A percentile compares a stretch with the other conserved stretches of the same genome.
phyloP scores from a whole-genome alignment of 2,329 filamentous ascomycete species.

The Beauveria scarabaeidicola region DNA sequence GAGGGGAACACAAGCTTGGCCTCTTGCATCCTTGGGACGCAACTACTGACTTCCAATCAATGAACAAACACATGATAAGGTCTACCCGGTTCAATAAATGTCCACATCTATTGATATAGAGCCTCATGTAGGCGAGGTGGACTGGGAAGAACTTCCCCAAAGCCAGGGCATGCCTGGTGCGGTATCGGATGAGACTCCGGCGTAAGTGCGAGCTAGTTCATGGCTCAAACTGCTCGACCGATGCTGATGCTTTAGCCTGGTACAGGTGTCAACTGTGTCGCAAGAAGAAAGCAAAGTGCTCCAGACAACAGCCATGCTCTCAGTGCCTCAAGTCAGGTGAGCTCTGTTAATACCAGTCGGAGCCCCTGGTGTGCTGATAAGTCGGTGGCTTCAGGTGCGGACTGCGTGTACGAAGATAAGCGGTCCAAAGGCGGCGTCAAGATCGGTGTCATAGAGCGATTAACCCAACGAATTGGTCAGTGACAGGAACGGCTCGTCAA shows the following conservation, averaged over 20 bases:
- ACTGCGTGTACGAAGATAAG: constrained; percentile 27
- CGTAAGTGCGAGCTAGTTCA: background rate
- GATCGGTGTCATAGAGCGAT: constrained; percentile 26
- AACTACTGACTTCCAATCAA: background rate
- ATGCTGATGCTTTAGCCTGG: background rate
- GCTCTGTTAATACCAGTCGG: constrained; percentile 10
- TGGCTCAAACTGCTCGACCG: background rate
- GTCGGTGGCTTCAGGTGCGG: constrained; percentile 13
- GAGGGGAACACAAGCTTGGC: background rate
- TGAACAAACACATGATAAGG: background rate
- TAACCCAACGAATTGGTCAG: constrained; percentile 24
- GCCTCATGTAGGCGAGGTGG: background rate
- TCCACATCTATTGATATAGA: background rate
- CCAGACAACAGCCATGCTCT: constrained; percentile 33
- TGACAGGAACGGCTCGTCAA: constrained; percentile 11
- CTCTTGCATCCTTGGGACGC: background rate
- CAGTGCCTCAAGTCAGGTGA: constrained; percentile 26
- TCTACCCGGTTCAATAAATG: background rate
- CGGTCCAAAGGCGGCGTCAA: constrained; percentile 26
- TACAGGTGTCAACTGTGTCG: constrained; percentile 32
- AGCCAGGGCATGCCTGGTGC: background rate
- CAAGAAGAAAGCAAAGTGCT: constrained; percentile 37
- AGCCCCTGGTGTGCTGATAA: background rate
- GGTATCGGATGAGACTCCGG: constrained; percentile 1
- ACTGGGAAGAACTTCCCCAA: background rate